Conservation (phyloP, 371 early-diverging fungal species). For the Mortierella sp. region DNA sequence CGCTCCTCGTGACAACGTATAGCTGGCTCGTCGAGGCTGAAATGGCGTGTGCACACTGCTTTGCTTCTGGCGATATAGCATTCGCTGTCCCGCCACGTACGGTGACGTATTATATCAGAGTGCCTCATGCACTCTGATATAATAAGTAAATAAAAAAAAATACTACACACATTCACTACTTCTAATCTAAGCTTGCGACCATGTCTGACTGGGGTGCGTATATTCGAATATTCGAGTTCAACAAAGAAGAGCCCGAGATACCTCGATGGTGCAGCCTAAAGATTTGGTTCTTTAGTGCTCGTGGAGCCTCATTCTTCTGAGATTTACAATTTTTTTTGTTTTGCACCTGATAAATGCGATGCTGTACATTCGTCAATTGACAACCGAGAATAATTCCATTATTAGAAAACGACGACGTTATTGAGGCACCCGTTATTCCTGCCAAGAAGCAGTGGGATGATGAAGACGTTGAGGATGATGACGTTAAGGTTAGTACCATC, state of each 20-base stretch:
- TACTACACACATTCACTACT: not conserved
- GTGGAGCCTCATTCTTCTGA: not conserved
- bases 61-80: no score
- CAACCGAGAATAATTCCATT: not conserved
- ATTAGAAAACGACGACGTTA: slow-evolving; percentile 58
- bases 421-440: slow-evolving; percentile 58
- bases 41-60: no score
- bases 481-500: slow-evolving; percentile 61
- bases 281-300: not conserved
- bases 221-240: not conserved
- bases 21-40: no score
- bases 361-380: not conserved
- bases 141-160: no score
- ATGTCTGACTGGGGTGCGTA: slow-evolving; percentile 82
- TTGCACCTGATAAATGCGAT: not conserved
- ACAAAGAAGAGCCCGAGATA: not conserved
- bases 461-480: slow-evolving; percentile 85
- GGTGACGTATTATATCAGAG: no score
- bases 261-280: not conserved
- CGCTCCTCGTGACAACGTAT: no score
- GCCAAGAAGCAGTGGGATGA: slow-evolving; percentile 84
- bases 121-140: no score
- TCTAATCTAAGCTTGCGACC: slow-evolving; percentile 13
- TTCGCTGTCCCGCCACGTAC: no score
- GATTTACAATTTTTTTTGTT: not conserved